These are phyloP conservation scores for Ogataea haglerorum DNA, from an alignment of 805 yeast species.

Conservation along the genomic window DNA sequence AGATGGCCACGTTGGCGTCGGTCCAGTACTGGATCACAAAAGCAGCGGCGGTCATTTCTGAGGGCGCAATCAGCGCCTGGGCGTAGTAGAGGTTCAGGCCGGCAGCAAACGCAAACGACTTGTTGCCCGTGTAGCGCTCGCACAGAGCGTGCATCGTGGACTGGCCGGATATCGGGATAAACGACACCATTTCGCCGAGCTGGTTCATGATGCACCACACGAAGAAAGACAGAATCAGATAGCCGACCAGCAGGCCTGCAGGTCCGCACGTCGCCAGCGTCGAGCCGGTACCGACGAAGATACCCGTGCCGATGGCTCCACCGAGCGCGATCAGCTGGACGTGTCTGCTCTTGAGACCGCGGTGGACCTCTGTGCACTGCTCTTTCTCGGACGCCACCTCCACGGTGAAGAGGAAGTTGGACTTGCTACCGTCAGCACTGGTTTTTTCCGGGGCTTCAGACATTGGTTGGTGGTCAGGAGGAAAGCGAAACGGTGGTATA, in stretches of 20 bases:
- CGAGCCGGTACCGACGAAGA: slow-evolving; percentile 46
- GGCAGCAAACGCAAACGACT: slow-evolving; percentile 57
- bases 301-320: slow-evolving; percentile 66
- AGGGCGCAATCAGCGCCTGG: slow-evolving; percentile 50
- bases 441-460: background rate
- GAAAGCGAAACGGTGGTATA: background rate
- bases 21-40: slow-evolving; percentile 62
- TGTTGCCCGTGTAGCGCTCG: slow-evolving; percentile 38
- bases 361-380: slow-evolving; percentile 26
- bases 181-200: slow-evolving; percentile 67
- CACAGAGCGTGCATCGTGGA: slow-evolving; percentile 54
- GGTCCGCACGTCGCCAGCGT: slow-evolving; percentile 33
- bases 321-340: slow-evolving; percentile 67
- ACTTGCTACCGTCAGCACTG: background rate
- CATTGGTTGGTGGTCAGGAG: background rate
- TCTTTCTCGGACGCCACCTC: slow-evolving; percentile 4
- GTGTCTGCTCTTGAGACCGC: slow-evolving; percentile 44
- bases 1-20: slow-evolving; percentile 54
- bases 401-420: slow-evolving; percentile 1
- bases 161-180: slow-evolving; percentile 58
- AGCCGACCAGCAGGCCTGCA: slow-evolving; percentile 53
- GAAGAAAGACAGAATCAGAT: slow-evolving; percentile 57
- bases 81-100: slow-evolving; percentile 48
- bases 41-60: slow-evolving; percentile 65
- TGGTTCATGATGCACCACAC: slow-evolving; percentile 64